A percentile compares a stretch with the other conserved stretches of the same genome.
phyloP scores from a whole-genome alignment of 2,329 filamentous ascomycete genomes.

The Alternaria sp. region DNA sequence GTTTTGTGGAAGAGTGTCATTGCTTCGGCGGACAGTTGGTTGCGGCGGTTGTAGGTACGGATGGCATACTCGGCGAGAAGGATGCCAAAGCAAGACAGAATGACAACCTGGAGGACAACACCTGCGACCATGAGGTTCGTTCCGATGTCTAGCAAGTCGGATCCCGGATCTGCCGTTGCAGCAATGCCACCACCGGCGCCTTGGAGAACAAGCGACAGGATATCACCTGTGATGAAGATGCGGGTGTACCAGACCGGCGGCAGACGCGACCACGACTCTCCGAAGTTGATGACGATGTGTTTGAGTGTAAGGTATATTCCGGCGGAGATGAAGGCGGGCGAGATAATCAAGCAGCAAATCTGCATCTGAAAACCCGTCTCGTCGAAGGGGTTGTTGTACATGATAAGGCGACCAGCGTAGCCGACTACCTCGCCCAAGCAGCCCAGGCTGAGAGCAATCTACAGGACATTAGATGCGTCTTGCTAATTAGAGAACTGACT shows the following conservation, averaged over 20 bases:
- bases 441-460: conserved; percentile 58
- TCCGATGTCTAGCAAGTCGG: conserved; percentile 56
- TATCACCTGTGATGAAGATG: conserved; percentile 68
- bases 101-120: conserved; percentile 65
- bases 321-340: conserved; percentile 64
- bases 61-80: conserved; percentile 52
- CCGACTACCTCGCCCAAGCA: conserved; percentile 63
- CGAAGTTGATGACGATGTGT: conserved; percentile 66
- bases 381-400: conserved; percentile 63
- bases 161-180: conserved; percentile 56
- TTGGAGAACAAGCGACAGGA: conserved; percentile 67
- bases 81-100: conserved; percentile 59
- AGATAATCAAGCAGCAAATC: conserved; percentile 65
- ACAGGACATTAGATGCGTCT: conserved; percentile 9
- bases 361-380: conserved; percentile 61
- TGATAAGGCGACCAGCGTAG: conserved; percentile 64
- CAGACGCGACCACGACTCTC: conserved; percentile 47
- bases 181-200: conserved; percentile 67
- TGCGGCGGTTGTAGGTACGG: conserved; percentile 41
- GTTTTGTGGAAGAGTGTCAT: conserved; percentile 30
- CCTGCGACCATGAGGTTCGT: conserved; percentile 67
- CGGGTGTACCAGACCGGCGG: conserved; percentile 60
- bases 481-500: background rate
- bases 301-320: conserved; percentile 66
- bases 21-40: conserved; percentile 31